phyloP scores from a whole-genome alignment of 2,329 filamentous ascomycete species.

The Fusarium neocosmosporiellum region DNA sequence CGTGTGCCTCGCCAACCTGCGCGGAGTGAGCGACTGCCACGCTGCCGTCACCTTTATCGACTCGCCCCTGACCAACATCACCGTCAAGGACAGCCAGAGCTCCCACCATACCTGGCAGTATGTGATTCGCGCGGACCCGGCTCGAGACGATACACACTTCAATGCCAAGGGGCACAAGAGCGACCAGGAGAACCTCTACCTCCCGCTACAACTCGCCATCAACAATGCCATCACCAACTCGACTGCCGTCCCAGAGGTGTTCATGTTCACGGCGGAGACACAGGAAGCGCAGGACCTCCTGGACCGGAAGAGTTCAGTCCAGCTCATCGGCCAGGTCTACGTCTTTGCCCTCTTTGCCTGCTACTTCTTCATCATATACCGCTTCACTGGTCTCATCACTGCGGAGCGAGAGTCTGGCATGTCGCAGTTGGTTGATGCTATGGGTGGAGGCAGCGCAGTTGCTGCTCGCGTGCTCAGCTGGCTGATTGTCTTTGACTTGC shows the following conservation, averaged over 20 bases:
- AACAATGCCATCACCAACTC: slow-evolving; percentile 47
- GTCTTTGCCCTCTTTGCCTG: slow-evolving; percentile 40
- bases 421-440: slow-evolving; percentile 48
- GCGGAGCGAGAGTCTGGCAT: slow-evolving; percentile 47
- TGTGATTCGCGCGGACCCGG: slow-evolving; percentile 40
- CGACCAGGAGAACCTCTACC: slow-evolving; percentile 36
- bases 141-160: slow-evolving; percentile 53
- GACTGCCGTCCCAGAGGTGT: slow-evolving; percentile 27
- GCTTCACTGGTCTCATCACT: slow-evolving; percentile 35
- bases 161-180: slow-evolving; percentile 56
- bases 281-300: slow-evolving; percentile 15
- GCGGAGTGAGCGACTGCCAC: slow-evolving; percentile 45
- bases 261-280: slow-evolving; percentile 28
- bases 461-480: slow-evolving; percentile 41
- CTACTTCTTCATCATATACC: slow-evolving; percentile 36
- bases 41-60: slow-evolving; percentile 45
- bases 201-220: slow-evolving; percentile 46
- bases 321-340: slow-evolving; percentile 28
- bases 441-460: slow-evolving; percentile 56
- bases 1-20: slow-evolving; percentile 39
- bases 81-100: slow-evolving; percentile 1
- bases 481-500: slow-evolving; percentile 41
- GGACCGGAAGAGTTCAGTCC: not conserved
- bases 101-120: slow-evolving; percentile 45
- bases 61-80: slow-evolving; percentile 39